Evolutionary conservation across 1,139 yeast species (phyloP).

Genomic region (Suhomyces anneliseae): DNA sequence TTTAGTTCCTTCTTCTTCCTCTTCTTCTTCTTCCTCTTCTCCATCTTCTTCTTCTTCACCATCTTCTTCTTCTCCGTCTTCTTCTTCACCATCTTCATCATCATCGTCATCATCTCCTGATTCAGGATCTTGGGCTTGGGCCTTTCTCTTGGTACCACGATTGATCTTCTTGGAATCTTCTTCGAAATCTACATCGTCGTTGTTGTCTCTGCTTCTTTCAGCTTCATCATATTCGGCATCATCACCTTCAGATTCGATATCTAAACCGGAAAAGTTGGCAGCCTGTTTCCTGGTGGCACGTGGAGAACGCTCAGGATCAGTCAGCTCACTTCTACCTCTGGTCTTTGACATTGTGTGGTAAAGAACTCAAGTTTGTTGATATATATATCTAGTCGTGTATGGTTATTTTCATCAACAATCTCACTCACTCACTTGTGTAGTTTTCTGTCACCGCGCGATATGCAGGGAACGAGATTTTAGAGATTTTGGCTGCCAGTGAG

Average conservation of each 20-base stretch:
- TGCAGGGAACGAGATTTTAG: neutral
- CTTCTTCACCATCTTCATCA: constrained; percentile 14
- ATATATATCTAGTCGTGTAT: neutral
- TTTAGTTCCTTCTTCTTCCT: constrained; percentile 2
- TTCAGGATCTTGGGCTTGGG: constrained; percentile 16
- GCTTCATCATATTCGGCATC: constrained; percentile 18
- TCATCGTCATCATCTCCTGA: neutral
- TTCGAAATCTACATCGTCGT: constrained; percentile 19
- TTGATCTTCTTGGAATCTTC: constrained; percentile 6
- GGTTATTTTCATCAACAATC: neutral
- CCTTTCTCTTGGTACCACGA: constrained; percentile 18
- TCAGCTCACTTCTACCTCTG: constrained; percentile 11
- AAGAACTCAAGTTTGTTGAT: neutral
- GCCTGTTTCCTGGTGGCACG: constrained; percentile 21
- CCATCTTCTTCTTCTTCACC: constrained; percentile 17
- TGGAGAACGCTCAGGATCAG: constrained; percentile 17
- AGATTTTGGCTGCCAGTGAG: no score
- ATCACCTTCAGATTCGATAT: constrained; percentile 18
- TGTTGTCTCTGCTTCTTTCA: constrained; percentile 8
- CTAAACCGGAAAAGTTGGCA: constrained; percentile 30
- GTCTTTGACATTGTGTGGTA: constrained; percentile 6
- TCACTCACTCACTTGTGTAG: neutral
- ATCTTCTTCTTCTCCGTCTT: constrained; percentile 21
- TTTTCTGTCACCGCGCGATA: neutral
- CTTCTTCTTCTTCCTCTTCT: constrained; percentile 10